phyloP scores from a whole-genome alignment of 148 eudicot species.

The Cornus florida region DNA sequence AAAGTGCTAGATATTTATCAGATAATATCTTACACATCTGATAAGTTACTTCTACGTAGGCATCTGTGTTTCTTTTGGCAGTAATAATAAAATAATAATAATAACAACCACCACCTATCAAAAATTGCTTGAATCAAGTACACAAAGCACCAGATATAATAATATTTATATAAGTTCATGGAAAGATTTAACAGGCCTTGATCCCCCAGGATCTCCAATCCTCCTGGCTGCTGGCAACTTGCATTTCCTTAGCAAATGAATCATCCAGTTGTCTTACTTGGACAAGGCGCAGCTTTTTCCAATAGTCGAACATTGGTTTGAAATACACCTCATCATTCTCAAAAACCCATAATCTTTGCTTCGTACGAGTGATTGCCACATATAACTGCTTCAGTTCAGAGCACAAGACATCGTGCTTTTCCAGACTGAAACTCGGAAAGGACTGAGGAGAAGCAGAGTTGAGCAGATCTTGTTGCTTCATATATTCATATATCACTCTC shows the following conservation, averaged over 20 bases:
- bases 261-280: conserved; percentile 40
- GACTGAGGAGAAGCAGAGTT: conserved; percentile 13
- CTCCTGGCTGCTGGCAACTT: conserved; percentile 46
- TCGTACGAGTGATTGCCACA: conserved; percentile 7
- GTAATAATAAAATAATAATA: no score
- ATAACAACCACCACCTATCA: no score
- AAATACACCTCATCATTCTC: conserved; percentile 1
- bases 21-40: no score
- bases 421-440: conserved; percentile 22
- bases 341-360: conserved; percentile 22
- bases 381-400: conserved; percentile 36
- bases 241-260: conserved; percentile 47
- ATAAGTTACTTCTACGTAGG: no score
- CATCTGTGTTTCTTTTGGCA: no score
- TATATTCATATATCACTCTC: conserved; percentile 49
- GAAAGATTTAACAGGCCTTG: conserved; percentile 27
- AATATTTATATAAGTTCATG: neutral
- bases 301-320: conserved; percentile 52
- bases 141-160: no score
- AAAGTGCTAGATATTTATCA: no score
- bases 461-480: conserved; percentile 29
- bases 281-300: conserved; percentile 41
- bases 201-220: conserved; percentile 50
- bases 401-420: conserved; percentile 34
- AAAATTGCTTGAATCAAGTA: no score